Percentiles rank a stretch among this genome's conserved stretches.
phyloP scores from a whole-genome alignment of 2,329 filamentous ascomycete genomes.

The Cytospora leucostoma region DNA sequence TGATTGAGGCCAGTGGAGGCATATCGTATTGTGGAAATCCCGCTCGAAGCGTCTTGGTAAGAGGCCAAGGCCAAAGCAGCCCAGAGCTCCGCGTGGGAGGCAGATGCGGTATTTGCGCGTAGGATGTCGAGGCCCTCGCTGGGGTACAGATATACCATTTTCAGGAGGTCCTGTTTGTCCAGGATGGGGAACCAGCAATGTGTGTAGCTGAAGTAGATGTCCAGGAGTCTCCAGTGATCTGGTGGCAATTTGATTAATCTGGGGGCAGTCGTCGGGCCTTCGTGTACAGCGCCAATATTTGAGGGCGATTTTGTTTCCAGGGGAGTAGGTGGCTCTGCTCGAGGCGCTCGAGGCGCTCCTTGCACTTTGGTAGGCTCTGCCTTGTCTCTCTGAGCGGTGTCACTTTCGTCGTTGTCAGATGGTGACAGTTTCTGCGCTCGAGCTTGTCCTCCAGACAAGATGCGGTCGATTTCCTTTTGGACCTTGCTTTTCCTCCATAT shows the following conservation, averaged over 20 bases:
- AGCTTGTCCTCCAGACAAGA: conserved; percentile 53
- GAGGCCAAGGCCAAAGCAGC: conserved; percentile 59
- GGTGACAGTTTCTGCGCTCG: conserved; percentile 36
- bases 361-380: conserved; percentile 3
- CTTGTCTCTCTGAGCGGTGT: conserved; percentile 31
- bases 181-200: conserved; percentile 77
- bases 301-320: not conserved
- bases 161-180: conserved; percentile 64
- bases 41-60: conserved; percentile 49
- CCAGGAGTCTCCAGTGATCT: conserved; percentile 63
- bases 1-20: conserved; percentile 31
- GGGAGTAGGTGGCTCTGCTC: not conserved
- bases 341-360: conserved; percentile 1
- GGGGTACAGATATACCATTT: conserved; percentile 46
- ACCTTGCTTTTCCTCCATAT: conserved; percentile 65
- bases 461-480: conserved; percentile 62
- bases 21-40: conserved; percentile 17
- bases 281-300: not conserved
- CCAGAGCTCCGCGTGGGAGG: conserved; percentile 61
- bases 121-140: conserved; percentile 35
- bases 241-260: conserved; percentile 44
- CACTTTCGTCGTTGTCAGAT: conserved; percentile 36
- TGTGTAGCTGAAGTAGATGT: conserved; percentile 74
- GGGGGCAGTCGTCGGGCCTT: not conserved
- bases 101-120: conserved; percentile 31